A percentile compares a stretch with the other conserved stretches of the same genome.
These are phyloP conservation scores for Chrysochromulina tobinii DNA, from an alignment of 78 protist species.

Conservation along the genomic window DNA sequence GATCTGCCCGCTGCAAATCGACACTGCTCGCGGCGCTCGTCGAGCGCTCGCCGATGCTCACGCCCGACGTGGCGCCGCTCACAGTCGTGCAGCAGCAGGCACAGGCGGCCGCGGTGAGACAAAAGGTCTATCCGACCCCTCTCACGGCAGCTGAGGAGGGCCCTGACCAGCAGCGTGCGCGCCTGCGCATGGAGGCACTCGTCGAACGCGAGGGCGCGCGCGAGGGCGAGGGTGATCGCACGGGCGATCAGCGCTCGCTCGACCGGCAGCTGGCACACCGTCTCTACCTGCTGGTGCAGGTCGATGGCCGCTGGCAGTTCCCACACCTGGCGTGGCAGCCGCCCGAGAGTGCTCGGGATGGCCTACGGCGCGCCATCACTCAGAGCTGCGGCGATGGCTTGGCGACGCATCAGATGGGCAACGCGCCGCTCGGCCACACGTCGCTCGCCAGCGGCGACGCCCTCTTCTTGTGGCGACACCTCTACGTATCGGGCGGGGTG, in stretches of 20 bases:
- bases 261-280: not conserved
- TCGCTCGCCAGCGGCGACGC: not conserved
- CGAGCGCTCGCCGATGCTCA: not conserved
- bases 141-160: slow-evolving; percentile 1
- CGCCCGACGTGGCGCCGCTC: not conserved
- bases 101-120: not conserved
- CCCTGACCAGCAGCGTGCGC: slow-evolving; percentile 1
- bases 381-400: not conserved
- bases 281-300: not conserved
- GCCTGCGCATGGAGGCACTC: not conserved
- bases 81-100: not conserved
- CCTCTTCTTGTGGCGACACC: not conserved
- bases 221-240: not conserved
- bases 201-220: not conserved
- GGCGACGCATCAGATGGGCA: not conserved
- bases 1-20: too few species aligned
- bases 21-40: not conserved
- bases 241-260: not conserved
- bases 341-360: not conserved
- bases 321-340: not conserved
- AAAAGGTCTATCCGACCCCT: not conserved
- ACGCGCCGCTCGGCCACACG: not conserved
- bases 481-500: not conserved
- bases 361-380: not conserved
- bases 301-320: not conserved